These are phyloP conservation scores for Megacollybia marginata DNA, from an alignment of 768 basidiomycete species.

Conservation along the genomic window DNA sequence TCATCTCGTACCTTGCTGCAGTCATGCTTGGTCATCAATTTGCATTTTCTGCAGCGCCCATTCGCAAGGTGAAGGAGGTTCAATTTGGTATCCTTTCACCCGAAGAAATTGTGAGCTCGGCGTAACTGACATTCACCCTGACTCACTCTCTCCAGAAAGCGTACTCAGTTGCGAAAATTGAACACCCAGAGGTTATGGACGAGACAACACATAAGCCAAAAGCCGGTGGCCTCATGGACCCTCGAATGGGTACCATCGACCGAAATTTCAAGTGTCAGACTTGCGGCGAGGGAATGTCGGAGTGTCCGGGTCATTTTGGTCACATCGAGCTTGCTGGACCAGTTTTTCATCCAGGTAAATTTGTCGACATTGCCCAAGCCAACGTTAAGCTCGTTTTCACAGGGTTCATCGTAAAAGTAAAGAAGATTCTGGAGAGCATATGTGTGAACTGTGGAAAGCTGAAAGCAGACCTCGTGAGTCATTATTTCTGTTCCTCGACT, in stretches of 20 bases:
- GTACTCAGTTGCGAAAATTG: conserved; percentile 95
- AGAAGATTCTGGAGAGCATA: conserved; percentile 98
- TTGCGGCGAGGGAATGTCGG: conserved; percentile 99
- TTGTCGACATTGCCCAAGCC: conserved; percentile 1
- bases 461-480: conserved; percentile 96
- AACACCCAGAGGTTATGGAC: conserved; percentile 98
- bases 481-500: conserved; percentile 70
- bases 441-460: conserved; percentile 98
- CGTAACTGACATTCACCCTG: conserved; percentile 5
- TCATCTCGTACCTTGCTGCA: conserved; percentile 2
- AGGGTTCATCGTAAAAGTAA: conserved; percentile 98
- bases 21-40: conserved; percentile 85
- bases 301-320: conserved; percentile 99
- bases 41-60: conserved; percentile 87
- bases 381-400: conserved; percentile 6
- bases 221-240: conserved; percentile 93
- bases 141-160: conserved; percentile 68
- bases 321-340: conserved; percentile 96
- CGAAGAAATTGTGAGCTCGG: conserved; percentile 85
- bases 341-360: conserved; percentile 93
- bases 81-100: conserved; percentile 98
- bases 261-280: conserved; percentile 99
- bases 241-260: conserved; percentile 96
- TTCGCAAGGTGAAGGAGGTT: conserved; percentile 94
- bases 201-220: conserved; percentile 88